Evolutionary conservation across 2,329 filamentous ascomycete species (phyloP).

Genomic region (Exutisphaerella laricina): DNA sequence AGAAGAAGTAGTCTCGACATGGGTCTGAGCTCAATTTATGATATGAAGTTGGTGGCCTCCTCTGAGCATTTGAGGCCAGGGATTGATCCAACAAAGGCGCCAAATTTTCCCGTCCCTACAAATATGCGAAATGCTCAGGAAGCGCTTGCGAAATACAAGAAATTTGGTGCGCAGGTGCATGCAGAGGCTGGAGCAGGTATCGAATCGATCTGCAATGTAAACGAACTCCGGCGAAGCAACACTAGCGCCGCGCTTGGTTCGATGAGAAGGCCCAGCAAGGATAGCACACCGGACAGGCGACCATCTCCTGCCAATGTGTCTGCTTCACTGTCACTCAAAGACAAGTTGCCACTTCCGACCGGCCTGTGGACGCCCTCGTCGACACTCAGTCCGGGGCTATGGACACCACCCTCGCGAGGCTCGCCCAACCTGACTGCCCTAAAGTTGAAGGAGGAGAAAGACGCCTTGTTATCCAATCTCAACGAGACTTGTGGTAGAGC

Average conservation of each 20-base stretch:
- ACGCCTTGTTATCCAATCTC: constrained; percentile 10
- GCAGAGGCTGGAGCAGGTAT: constrained; percentile 15
- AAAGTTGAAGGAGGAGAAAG: constrained; percentile 20
- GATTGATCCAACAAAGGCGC: constrained; percentile 35
- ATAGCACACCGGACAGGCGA: constrained; percentile 11
- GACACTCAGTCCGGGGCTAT: constrained; percentile 29
- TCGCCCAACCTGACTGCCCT: constrained; percentile 21
- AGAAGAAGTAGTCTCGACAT: constrained; percentile 39
- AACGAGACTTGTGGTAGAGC: constrained; percentile 10
- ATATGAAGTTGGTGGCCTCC: constrained; percentile 68
- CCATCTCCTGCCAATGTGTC: constrained; percentile 27
- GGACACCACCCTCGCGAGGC: constrained; percentile 33
- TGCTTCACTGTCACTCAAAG: constrained; percentile 18
- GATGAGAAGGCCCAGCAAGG: constrained; percentile 18
- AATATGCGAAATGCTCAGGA: constrained; percentile 17
- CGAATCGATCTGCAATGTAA: constrained; percentile 16
- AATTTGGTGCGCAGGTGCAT: constrained; percentile 13
- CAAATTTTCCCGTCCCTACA: constrained; percentile 10
- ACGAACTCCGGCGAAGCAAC: constrained; percentile 22
- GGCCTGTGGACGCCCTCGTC: constrained; percentile 5
- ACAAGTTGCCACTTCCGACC: constrained; percentile 33
- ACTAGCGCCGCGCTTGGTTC: constrained; percentile 21
- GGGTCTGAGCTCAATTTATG: constrained; percentile 56
- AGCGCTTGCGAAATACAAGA: constrained; percentile 18
- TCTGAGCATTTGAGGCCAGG: constrained; percentile 64